Base-by-base conservation (phyloP, 345 rosid species). In the Anastatica hierochuntica region DNA sequence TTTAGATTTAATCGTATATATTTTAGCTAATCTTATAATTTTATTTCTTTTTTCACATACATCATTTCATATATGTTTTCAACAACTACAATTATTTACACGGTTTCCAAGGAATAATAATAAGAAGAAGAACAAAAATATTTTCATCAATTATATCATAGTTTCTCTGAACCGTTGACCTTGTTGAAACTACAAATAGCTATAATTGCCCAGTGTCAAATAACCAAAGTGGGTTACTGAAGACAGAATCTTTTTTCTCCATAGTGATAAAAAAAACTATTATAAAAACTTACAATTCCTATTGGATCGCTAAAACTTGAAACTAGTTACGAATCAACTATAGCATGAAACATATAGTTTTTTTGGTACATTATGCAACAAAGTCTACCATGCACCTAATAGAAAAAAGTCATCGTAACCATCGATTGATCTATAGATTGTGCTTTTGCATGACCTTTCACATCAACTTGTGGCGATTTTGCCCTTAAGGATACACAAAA, bases 401-500 rank as follows among this genome's bases (percentile, higher is more conserved):
- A 41, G n/a, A 17, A 45, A 33, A 52, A 59, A 68, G 80, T 80
- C 75, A 57, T 74, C 8, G 10, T 47, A 16, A 52, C 58, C 49
- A 75, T 72, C 69, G 61, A 65, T 53, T 46, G 61, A 53, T 54
- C 33, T 40, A 58, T 12, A 37, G 64, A 58, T 58, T 58, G 36
- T 43, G 55, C 60, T 63, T 62, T 62, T 72, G 36, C 49, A 38
- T 47, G 49, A 61, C 41, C 61, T 63, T 43, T 71, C 70, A 66
- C 77, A 53, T 72, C 83, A 80, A 68, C 81, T 68, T 78, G 78
- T 73, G 69, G 67, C 41, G 74, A 73, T 62, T 76, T 75, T 75
- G 64, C 81, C 64, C 39, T 48, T 44, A 68, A 72, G 12, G 72
- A 72, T 66, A 66, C 72, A 31, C 11, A 9, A 43, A 51, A 59